Conservation (phyloP, 208 protist genomes). For the Trypanosoma platydactyli region DNA sequence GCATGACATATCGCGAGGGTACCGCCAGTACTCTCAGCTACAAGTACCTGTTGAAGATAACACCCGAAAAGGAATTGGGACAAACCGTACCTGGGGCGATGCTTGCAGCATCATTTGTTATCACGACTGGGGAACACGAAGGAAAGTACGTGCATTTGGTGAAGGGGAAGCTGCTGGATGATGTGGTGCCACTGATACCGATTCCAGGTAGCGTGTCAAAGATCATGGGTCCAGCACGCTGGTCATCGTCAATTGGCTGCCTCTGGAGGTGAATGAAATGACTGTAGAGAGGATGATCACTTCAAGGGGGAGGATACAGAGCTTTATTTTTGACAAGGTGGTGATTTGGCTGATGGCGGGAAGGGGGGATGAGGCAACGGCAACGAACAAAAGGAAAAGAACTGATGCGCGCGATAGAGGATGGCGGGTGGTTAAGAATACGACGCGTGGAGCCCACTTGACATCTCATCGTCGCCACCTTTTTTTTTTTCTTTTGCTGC, state of each 20-base stretch:
- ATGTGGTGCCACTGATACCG: slow-evolving; percentile 47
- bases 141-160: slow-evolving; percentile 75
- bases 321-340: too few species aligned
- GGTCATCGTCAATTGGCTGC: slow-evolving; percentile 59
- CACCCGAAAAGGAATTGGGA: slow-evolving; percentile 49
- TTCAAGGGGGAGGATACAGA: background rate
- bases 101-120: slow-evolving; percentile 66
- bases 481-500: too few species aligned
- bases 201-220: slow-evolving; percentile 45
- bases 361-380: background rate
- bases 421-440: background rate
- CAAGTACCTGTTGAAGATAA: slow-evolving; percentile 78
- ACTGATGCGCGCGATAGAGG: background rate
- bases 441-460: background rate
- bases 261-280: slow-evolving; percentile 66
- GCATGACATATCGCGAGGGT: slow-evolving; percentile 56
- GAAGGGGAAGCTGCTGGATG: slow-evolving; percentile 69
- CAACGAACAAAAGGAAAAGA: background rate
- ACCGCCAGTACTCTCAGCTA: slow-evolving; percentile 70
- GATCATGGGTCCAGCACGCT: slow-evolving; percentile 67
- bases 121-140: slow-evolving; percentile 55
- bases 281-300: background rate
- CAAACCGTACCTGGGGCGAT: slow-evolving; percentile 53
- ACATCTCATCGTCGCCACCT: too few species aligned
- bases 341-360: too few species aligned